These are phyloP conservation scores for Lablab purpureus DNA, from an alignment of 306 rosid species.

Conservation along the genomic window DNA sequence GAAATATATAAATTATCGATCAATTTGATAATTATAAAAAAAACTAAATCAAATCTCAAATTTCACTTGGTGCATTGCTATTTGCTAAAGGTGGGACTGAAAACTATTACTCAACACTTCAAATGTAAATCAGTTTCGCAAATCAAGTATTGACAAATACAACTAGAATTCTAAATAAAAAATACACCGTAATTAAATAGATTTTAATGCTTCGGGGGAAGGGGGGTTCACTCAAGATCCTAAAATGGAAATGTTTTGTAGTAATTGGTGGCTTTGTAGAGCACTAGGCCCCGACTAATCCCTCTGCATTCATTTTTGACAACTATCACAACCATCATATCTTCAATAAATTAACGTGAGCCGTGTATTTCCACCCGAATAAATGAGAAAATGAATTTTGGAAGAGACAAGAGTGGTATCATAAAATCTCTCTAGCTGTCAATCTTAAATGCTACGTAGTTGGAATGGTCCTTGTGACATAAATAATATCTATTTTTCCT, in stretches of 20 bases:
- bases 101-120: neutral
- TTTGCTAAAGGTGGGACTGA: neutral
- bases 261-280: neutral
- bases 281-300: neutral
- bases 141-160: neutral
- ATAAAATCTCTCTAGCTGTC: constrained; percentile 12
- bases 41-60: neutral
- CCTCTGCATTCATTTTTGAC: neutral
- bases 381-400: neutral
- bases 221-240: neutral
- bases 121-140: neutral
- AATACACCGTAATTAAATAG: neutral
- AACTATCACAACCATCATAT: neutral
- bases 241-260: neutral
- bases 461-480: constrained; percentile 32
- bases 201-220: neutral
- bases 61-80: neutral
- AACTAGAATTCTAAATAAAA: neutral
- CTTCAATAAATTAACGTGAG: neutral
- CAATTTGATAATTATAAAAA: neutral
- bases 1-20: too few relatives aligned
- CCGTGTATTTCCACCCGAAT: constrained; percentile 10
- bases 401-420: neutral
- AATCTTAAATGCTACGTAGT: constrained; percentile 23
- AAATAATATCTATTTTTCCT: constrained; percentile 28